Evolutionary conservation across 805 yeast species (phyloP).

Genomic region (Priceomyces haplophilus): DNA sequence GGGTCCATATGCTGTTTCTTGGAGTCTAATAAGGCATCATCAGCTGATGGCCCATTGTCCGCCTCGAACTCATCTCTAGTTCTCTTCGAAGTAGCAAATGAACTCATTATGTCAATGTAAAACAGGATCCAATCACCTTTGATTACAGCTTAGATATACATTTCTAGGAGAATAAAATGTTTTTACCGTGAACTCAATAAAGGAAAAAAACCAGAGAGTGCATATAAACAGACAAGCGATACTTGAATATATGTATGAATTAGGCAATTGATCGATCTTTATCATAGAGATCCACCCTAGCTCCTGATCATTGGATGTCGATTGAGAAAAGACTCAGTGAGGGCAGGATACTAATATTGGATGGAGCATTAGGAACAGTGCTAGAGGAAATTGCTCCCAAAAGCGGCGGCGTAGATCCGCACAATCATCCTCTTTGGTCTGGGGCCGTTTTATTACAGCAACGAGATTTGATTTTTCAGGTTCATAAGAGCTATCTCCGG

Average conservation of each 20-base stretch:
- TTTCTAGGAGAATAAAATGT: too few relatives aligned
- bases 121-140: not conserved
- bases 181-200: not conserved
- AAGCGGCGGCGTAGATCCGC: slow-evolving; percentile 18
- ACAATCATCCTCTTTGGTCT: slow-evolving; percentile 56
- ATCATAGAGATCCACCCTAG: too few relatives aligned
- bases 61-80: slow-evolving; percentile 29
- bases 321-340: not conserved
- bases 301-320: not conserved
- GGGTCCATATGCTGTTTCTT: slow-evolving; percentile 43
- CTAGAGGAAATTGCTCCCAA: slow-evolving; percentile 46
- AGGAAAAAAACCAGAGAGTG: not conserved
- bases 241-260: too few relatives aligned
- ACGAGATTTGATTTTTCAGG: slow-evolving; percentile 41
- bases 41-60: slow-evolving; percentile 10
- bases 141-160: not conserved
- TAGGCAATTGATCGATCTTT: too few relatives aligned
- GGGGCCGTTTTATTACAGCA: slow-evolving; percentile 47
- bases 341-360: slow-evolving; percentile 25
- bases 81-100: slow-evolving; percentile 20
- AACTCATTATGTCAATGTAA: slow-evolving; percentile 6
- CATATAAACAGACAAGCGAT: not conserved
- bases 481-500: slow-evolving; percentile 50
- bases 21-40: slow-evolving; percentile 22
- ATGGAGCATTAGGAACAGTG: slow-evolving; percentile 69